Evolutionary conservation across 139 green algal species (phyloP), one percentile per base, ranked within the genome.

Genomic region (Micromonas commoda): DNA sequence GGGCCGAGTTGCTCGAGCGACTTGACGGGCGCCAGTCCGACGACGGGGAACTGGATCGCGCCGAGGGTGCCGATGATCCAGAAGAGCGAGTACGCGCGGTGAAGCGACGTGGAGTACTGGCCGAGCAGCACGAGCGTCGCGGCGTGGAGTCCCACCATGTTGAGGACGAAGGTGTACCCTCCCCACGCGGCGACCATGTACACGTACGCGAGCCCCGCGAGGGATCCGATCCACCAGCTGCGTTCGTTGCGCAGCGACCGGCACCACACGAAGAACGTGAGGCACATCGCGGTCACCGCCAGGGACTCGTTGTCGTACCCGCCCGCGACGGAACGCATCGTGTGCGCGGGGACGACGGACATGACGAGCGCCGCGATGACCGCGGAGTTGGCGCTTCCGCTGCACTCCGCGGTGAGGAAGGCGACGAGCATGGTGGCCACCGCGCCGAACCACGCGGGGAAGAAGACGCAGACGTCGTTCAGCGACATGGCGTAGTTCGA

Each of bases 111-210:
- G 21, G 53, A 81, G 81, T 87, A 88, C 68, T 35, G 37, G 33
- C 86, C 89, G 39, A 97, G 85, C 35, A 26, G 20, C 5, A 80
- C 74, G 1, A 73, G 39, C 54, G 31, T 23, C 32, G 72, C 72
- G 76, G 85, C 91, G 86, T 97, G 93, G 61, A 97, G 94, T 26
- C 90, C 92, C 70, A 97, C 80, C 54, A 97, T 83, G 85, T 97
- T 97, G 86, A 96, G 93, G 77, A 97, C 91, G 88, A 97, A 97
- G 13, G 86, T 89, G 85, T 97, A 97, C 51, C 92, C 93, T 21
- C 93, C 93, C 93, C 93, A 97, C 19, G 69, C 65, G 9, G 82
- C 82, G 0, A 82, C 82, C 86, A 88, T 90, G 84, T 88, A 88
- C 13, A 86, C 52, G 82, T 88, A 87, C 31, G 71, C 83, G 54